These are phyloP conservation scores for Posidonia australis DNA, from an alignment of 106 monocot species.

Conservation along the genomic window DNA sequence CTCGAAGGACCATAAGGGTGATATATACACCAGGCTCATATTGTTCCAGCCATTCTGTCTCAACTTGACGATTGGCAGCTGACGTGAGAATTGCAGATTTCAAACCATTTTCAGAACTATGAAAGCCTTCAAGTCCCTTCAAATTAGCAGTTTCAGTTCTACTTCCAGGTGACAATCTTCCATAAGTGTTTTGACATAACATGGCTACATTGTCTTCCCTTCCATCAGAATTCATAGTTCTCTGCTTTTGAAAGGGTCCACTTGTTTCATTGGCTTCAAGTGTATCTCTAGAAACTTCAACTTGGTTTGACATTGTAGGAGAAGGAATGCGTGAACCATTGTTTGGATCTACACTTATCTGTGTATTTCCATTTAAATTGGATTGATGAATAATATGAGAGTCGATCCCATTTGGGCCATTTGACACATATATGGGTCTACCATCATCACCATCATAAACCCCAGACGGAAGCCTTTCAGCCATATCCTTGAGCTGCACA, in stretches of 20 bases:
- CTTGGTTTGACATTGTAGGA: slow-evolving; percentile 18
- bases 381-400: neutral
- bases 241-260: slow-evolving; percentile 1
- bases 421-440: neutral
- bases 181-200: slow-evolving; percentile 1
- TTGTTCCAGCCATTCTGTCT: slow-evolving; percentile 33
- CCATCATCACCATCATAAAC: neutral
- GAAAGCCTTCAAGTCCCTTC: slow-evolving; percentile 20
- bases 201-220: neutral
- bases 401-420: neutral
- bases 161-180: slow-evolving; percentile 5
- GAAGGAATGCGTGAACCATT: slow-evolving; percentile 9
- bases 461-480: slow-evolving; percentile 8
- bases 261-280: slow-evolving; percentile 10
- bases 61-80: slow-evolving; percentile 15
- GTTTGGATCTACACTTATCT: slow-evolving; percentile 1
- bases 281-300: neutral
- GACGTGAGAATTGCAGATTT: neutral
- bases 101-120: slow-evolving; percentile 18
- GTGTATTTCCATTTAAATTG: slow-evolving; percentile 1
- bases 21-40: slow-evolving; percentile 31
- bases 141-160: slow-evolving; percentile 20
- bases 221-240: slow-evolving; percentile 3
- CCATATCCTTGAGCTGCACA: slow-evolving; percentile 12
- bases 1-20: slow-evolving; percentile 14